Conservation (phyloP, 2,329 filamentous ascomycete species). For the Hymenoscyphus occultus region DNA sequence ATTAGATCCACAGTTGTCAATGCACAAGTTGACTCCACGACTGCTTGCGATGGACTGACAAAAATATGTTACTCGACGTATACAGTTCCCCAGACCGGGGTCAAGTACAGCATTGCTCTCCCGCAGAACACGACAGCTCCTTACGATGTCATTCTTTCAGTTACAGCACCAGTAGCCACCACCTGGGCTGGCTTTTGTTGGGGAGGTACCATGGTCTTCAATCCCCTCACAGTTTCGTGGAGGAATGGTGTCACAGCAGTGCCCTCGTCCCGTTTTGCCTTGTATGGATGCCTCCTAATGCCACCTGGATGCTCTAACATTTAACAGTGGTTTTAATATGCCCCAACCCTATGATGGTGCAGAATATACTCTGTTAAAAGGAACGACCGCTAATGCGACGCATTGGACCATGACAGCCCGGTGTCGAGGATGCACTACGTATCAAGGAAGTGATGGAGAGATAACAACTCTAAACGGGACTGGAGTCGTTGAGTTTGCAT, state of each 20-base stretch:
- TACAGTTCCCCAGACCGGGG: constrained; percentile 12
- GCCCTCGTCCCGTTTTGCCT: constrained; percentile 19
- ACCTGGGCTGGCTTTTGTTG: constrained; percentile 23
- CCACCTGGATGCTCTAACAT: constrained; percentile 11
- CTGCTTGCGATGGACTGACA: constrained; percentile 18
- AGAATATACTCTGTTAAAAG: constrained; percentile 19
- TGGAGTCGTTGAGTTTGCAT: constrained; percentile 21
- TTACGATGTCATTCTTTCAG: constrained; percentile 20
- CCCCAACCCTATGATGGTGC: constrained; percentile 21
- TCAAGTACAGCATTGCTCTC: constrained; percentile 22
- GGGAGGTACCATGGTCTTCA: constrained; percentile 24
- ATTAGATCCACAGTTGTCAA: constrained; percentile 6
- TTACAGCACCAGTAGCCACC: constrained; percentile 17
- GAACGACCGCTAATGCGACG: constrained; percentile 20
- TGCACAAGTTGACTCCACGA: constrained; percentile 17
- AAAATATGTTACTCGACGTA: constrained; percentile 21
- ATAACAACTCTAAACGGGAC: constrained; percentile 20
- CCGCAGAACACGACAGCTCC: constrained; percentile 15
- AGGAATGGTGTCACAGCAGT: constrained; percentile 17
- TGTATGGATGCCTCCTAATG: constrained; percentile 9
- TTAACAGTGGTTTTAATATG: constrained; percentile 18
- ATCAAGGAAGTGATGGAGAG: constrained; percentile 19
- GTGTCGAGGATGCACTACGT: constrained; percentile 24
- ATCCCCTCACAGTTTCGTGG: constrained; percentile 22
- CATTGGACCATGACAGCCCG: constrained; percentile 24